Percentiles rank a stretch among this genome's conserved stretches.
phyloP scores from a whole-genome alignment of 2,329 filamentous ascomycete species.

The Alternaria burnsii region DNA sequence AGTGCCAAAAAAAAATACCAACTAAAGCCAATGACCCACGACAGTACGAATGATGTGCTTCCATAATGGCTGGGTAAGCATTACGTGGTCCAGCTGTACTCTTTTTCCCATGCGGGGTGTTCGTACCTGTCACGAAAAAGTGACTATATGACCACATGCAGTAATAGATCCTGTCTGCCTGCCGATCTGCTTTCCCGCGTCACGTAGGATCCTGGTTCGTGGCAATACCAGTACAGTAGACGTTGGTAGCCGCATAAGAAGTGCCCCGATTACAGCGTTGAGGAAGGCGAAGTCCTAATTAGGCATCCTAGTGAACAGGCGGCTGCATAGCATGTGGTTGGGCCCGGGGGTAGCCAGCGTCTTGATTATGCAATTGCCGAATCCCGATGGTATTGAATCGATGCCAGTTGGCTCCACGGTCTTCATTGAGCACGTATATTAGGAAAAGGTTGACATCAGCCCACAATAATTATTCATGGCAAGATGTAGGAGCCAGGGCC shows the following conservation, averaged over 20 bases:
- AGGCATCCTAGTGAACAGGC: not conserved
- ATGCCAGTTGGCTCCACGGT: not conserved
- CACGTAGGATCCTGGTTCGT: not conserved
- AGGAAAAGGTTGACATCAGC: conserved; percentile 5
- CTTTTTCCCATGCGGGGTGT: not conserved
- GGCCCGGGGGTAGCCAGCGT: not conserved
- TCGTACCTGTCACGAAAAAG: not conserved
- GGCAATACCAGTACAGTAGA: not conserved
- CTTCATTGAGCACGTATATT: not conserved
- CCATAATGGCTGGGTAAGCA: not conserved
- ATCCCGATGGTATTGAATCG: not conserved
- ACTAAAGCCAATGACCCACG: not conserved
- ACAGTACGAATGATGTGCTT: not conserved
- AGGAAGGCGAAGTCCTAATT: not conserved
- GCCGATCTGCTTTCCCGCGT: not conserved
- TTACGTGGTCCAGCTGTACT: not conserved
- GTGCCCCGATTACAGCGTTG: not conserved
- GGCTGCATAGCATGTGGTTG: not conserved
- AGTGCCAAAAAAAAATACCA: conserved; percentile 5
- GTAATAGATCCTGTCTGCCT: not conserved
- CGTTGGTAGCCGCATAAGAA: not conserved
- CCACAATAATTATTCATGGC: conserved; percentile 8
- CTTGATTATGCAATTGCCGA: not conserved
- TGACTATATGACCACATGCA: not conserved
- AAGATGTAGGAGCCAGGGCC: conserved; percentile 1